Evolutionary conservation across 345 rosid species (phyloP).

Genomic region (Raphanus raphanistrum): DNA sequence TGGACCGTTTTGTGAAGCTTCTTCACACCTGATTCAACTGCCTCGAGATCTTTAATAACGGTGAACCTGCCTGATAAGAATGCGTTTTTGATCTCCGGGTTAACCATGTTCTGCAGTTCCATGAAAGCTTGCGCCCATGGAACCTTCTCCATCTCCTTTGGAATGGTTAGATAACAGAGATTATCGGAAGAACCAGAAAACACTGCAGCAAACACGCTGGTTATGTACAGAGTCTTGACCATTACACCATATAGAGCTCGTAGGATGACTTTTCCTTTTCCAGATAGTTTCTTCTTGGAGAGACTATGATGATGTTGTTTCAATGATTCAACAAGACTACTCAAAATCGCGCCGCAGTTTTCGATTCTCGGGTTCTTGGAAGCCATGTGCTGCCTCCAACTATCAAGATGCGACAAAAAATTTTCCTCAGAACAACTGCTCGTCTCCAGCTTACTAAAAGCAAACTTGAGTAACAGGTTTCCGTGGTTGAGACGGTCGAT

Average conservation of each 20-base stretch:
- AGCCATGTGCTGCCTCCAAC: conserved; percentile 61
- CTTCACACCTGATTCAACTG: conserved; percentile 54
- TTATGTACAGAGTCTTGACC: conserved; percentile 64
- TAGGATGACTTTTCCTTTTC: conserved; percentile 68
- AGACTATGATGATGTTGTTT: conserved; percentile 16
- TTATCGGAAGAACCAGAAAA: conserved; percentile 62
- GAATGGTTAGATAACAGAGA: conserved; percentile 47
- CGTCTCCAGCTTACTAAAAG: conserved; percentile 59
- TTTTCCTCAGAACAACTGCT: conserved; percentile 33
- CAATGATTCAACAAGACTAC: conserved; percentile 49
- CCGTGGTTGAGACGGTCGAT: conserved; percentile 69
- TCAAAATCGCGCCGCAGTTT: conserved; percentile 52
- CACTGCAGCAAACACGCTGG: conserved; percentile 61
- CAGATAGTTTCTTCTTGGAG: conserved; percentile 53
- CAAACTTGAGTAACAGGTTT: conserved; percentile 64
- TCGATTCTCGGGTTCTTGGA: conserved; percentile 61
- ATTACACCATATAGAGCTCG: conserved; percentile 78
- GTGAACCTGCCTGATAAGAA: conserved; percentile 39
- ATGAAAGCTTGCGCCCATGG: conserved; percentile 64
- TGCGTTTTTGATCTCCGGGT: conserved; percentile 49
- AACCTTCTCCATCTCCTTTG: conserved; percentile 41
- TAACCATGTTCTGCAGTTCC: conserved; percentile 49
- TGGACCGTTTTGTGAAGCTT: conserved; percentile 50
- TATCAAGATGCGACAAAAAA: conserved; percentile 48
- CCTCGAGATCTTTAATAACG: conserved; percentile 58